Base-by-base conservation (phyloP, 306 rosid species). In the Macrotyloma uniflorum region DNA sequence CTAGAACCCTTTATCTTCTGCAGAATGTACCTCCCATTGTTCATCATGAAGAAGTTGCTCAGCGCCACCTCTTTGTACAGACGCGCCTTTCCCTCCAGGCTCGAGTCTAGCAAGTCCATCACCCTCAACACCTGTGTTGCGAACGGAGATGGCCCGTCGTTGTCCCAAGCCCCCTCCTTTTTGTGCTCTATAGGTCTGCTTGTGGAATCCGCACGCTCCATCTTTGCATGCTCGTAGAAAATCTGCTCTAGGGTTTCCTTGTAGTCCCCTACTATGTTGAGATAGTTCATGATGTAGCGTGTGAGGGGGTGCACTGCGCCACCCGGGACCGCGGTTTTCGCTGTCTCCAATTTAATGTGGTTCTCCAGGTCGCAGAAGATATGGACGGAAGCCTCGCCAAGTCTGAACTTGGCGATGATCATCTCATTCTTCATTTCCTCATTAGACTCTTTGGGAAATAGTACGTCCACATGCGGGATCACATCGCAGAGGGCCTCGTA, bases 1-100 rank as follows among this genome's bases (percentile, higher is more conserved):
- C 18, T 0, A 0, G 98, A 88, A 5, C 85, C 87, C 45, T 91
- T 95, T 58, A 93, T 87, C 77, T 93, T 95, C 74, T 95, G 97
- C 30, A 91, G 80, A 12, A 88, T 93, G 85, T 95, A 95, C 62
- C 98, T 83, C 0, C 98, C 96, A n/a, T 95, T 95, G 86, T 95
- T 95, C 98, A 95, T 95, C 93, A 92, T 30, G 84, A 95, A 95
- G 71, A 95, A 83, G 75, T 71, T 77, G 70, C 91, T 86, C 47
- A 95, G 77, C 0, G 93, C 64, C 0, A 79, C 75, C 66, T 93
- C 98, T 47, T 76, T 80, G 74, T 95, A 95, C 20, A 92, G 70
- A 67, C 76, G 90, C 0, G 93, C 90, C 70, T 89, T 89, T 35
- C 79, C 84, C 0, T 90, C 89, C 3, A 95, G 86, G 76, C 86